Evolutionary conservation across 2,329 filamentous ascomycete species (phyloP).

Genomic region (Emericellopsis cladophorae): DNA sequence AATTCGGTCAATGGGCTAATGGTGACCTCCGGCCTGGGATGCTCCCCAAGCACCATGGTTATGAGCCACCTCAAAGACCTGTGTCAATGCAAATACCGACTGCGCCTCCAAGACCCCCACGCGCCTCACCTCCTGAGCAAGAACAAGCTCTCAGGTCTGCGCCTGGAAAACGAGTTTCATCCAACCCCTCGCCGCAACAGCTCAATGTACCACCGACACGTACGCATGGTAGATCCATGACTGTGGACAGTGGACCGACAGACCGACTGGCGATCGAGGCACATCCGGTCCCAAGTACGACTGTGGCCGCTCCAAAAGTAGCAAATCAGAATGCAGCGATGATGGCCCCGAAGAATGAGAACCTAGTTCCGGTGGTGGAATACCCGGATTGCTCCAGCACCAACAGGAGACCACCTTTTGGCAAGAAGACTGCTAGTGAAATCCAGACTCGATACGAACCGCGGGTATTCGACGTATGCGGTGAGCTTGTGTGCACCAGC

Average conservation of each 20-base stretch:
- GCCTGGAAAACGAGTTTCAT: slow-evolving; percentile 16
- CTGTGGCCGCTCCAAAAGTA: background rate
- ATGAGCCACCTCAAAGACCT: slow-evolving; percentile 24
- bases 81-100: slow-evolving; percentile 13
- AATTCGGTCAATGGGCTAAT: background rate
- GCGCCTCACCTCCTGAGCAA: slow-evolving; percentile 8
- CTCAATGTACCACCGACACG: slow-evolving; percentile 16
- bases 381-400: slow-evolving; percentile 78
- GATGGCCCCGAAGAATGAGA: slow-evolving; percentile 1
- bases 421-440: slow-evolving; percentile 59
- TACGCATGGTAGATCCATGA: slow-evolving; percentile 16
- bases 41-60: background rate
- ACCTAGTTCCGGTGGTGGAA: slow-evolving; percentile 37
- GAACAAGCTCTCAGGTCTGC: slow-evolving; percentile 1
- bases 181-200: slow-evolving; percentile 15
- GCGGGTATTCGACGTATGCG: slow-evolving; percentile 75
- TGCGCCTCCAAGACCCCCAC: slow-evolving; percentile 26
- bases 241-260: slow-evolving; percentile 19
- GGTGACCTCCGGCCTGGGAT: background rate
- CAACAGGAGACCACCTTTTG: slow-evolving; percentile 70
- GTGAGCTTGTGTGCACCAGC: slow-evolving; percentile 74
- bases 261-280: slow-evolving; percentile 8
- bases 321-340: background rate
- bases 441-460: slow-evolving; percentile 81
- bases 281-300: background rate